Evolutionary conservation across 2,329 filamentous ascomycete species (phyloP), one percentile per base, ranked within the genome.

Genomic region (Fonsecaea pugnacius): DNA sequence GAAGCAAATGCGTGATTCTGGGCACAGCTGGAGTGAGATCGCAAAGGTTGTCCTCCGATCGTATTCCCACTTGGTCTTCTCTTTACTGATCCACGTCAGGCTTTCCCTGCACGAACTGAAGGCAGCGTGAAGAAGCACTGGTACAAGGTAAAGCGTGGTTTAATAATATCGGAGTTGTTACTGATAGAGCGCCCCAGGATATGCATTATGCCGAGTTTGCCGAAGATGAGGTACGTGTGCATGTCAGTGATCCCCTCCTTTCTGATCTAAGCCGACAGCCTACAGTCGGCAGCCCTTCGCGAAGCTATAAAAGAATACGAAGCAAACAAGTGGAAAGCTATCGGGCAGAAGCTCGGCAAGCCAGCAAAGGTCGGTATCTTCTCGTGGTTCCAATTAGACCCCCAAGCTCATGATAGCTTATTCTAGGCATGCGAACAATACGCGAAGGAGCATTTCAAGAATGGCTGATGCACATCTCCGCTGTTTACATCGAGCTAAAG

Each of bases 151-250:
- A 62, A 79, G 27, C 21, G 16, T 18, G 36, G 21, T 30, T 16
- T 18, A 48, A 27, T 48, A 21, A 46, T 18, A 46, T 60, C 10
- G 33, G 30, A 21, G 51, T 60, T 51, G 57, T 36, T 18, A 53
- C 73, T 77, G 65, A 76, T 67, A 12, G 7, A 52, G 61, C 53
- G 58, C 33, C 51, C 64, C 73, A 95, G 91, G 95, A 99, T 73
- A 99, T 99, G 95, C 95, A 99, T 76, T 98, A 98, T 77, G 95
- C 95, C 70, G 95, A 98, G 76, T 98, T 99, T 77, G 93, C 91
- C 56, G 94, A 97, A 82, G 92, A 98, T 75, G 95, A 97, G 87
- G 92, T 96, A 66, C 63, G 59, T 43, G 18, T 36, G 33, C 16
- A 14, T 18, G 12, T 14, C 21, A 30, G 14, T 12, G 24, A n/a